phyloP scores from a whole-genome alignment of 257 asterid genomes.

The Solanum piurae region DNA sequence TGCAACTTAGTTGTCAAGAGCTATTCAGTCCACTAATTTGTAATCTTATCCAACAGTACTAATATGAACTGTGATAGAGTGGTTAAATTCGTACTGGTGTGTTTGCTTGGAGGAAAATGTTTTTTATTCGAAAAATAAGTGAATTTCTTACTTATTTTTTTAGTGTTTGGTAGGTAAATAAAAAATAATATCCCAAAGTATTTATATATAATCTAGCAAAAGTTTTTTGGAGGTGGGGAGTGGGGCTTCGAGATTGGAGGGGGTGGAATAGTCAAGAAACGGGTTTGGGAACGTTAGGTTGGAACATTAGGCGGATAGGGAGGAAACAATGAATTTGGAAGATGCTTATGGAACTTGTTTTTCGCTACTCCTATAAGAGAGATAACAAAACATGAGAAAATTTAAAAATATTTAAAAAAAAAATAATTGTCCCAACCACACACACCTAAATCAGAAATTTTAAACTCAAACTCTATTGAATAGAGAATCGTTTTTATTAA shows the following conservation, averaged over 20 bases:
- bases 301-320: neutral
- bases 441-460: too few species aligned
- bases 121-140: too few species aligned
- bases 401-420: too few species aligned
- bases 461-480: too few species aligned
- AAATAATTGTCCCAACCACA: too few species aligned
- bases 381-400: too few species aligned
- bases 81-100: neutral
- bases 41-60: neutral
- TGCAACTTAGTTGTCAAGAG: neutral
- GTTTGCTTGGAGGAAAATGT: neutral
- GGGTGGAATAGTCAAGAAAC: neutral
- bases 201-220: neutral
- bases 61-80: neutral
- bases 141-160: too few species aligned
- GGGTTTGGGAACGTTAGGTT: neutral
- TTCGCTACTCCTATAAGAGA: accelerated
- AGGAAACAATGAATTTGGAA: too few species aligned
- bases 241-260: neutral
- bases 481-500: neutral
- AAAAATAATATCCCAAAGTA: neutral
- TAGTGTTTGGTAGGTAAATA: too few species aligned
- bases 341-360: too few species aligned
- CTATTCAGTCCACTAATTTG: neutral
- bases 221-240: neutral